phyloP scores from a whole-genome alignment of 2,329 filamentous ascomycete genomes.

The Alternaria longipes region DNA sequence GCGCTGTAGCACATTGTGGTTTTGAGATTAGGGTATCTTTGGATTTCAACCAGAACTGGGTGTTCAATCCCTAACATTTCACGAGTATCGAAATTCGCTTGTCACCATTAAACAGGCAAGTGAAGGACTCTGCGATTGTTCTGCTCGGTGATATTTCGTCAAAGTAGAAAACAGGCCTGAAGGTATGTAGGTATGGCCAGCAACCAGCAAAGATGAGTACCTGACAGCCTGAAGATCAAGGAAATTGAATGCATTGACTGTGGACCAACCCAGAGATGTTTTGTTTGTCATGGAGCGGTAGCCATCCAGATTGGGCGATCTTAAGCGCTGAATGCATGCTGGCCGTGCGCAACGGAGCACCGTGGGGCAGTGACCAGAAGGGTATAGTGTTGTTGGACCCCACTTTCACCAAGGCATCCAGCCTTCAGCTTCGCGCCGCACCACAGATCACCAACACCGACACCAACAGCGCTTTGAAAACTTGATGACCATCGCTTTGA shows the following conservation, averaged over 20 bases:
- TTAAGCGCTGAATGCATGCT: not conserved
- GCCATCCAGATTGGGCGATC: not conserved
- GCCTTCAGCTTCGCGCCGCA: not conserved
- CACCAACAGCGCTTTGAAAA: not conserved
- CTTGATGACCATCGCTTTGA: conserved; percentile 4
- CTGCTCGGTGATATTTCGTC: not conserved
- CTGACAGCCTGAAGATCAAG: not conserved
- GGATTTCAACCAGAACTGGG: not conserved
- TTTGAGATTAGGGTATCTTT: not conserved
- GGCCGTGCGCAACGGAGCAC: not conserved
- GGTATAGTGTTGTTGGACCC: conserved; percentile 1
- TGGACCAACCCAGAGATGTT: not conserved
- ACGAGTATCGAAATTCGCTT: not conserved
- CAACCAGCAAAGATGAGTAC: not conserved
- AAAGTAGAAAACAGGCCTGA: not conserved
- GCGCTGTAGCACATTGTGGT: not conserved
- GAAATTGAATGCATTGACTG: not conserved
- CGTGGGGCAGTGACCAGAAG: not conserved
- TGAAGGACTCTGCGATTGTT: not conserved
- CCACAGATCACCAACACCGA: not conserved
- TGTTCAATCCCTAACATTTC: not conserved
- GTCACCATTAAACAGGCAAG: too few species aligned
- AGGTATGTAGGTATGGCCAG: not conserved
- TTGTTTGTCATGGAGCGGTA: not conserved
- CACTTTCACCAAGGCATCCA: not conserved